Base-by-base conservation (phyloP, 768 basidiomycete species). In the Lyophyllum semitale region DNA sequence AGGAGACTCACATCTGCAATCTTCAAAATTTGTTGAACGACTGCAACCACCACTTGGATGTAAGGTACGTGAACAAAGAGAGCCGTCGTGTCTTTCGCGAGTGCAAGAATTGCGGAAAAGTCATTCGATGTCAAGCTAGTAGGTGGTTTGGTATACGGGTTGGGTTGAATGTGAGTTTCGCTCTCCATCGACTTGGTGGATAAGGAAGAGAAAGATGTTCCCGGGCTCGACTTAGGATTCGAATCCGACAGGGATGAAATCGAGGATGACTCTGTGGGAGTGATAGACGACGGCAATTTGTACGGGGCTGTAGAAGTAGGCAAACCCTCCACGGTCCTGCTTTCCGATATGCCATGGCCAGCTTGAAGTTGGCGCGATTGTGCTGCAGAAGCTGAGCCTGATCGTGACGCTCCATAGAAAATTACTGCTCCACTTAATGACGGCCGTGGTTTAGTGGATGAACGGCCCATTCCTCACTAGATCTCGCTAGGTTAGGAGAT, bases 21-120 rank as follows among this genome's bases (percentile, higher is more conserved):
- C 22, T 63, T 53, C 11, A 71, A 61, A 11, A 71, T 68, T 33
- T 63, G 62, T 42, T 63, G 58, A 23, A 68, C 60, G 0, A 66
- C 29, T 1, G 60, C 52, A 8, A 63, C 64, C 15, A 71, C 59
- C 8, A 60, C 54, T 46, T 67, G 61, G 17, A 71, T 63, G 38
- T 71, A 68, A 20, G 69, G 66, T 2, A 66, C 63, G 4, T 66
- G 57, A 1, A 60, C 45, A 46, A 71, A 67, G 6, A 59, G 40
- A 8, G 57, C 60, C 3, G 56, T 45, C 11, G 66, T 44, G 15
- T 66, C 66, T 40, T 62, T 60, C 23, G 56, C 40, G 9, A 66
- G 35, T 22, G 51, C 56, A 32, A 62, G 27, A 23, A 53, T 41
- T 9, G 55, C 44, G 40, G 55, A 22, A 20, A 35, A 33, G 23